Percentiles rank a stretch among this genome's conserved stretches.
Conservation (phyloP, 345 rosid species). For the Aegle marmelos region DNA sequence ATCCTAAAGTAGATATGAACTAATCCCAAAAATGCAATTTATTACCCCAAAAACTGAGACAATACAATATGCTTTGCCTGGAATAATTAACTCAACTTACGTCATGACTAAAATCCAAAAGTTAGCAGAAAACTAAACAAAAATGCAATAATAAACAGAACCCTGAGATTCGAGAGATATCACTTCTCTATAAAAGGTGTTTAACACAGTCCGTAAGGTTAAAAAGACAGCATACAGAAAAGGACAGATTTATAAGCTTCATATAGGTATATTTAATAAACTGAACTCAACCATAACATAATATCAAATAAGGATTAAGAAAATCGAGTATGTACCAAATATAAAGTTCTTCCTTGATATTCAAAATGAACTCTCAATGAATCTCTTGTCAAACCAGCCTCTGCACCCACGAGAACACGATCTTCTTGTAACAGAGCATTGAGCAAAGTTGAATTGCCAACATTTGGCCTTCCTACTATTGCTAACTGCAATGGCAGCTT, state of each 20-base stretch:
- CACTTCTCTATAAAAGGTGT: no score
- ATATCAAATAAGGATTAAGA: not conserved
- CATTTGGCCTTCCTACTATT: slow-evolving; percentile 91
- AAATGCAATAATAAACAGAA: not conserved
- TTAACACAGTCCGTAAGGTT: no score
- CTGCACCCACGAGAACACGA: slow-evolving; percentile 95
- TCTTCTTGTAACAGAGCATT: slow-evolving; percentile 88
- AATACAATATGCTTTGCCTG: not conserved
- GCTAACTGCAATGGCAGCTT: slow-evolving; percentile 89
- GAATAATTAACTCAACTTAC: not conserved
- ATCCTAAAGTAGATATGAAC: not conserved
- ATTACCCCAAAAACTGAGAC: not conserved
- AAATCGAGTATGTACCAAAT: slow-evolving; percentile 51
- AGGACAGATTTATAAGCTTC: not conserved
- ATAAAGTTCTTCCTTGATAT: slow-evolving; percentile 75
- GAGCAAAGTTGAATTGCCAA: slow-evolving; percentile 90
- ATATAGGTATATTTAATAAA: not conserved
- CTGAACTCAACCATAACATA: not conserved
- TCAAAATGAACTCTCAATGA: slow-evolving; percentile 82
- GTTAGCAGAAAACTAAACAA: not conserved
- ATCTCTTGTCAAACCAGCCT: slow-evolving; percentile 95
- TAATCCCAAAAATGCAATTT: not conserved
- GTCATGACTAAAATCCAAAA: not conserved
- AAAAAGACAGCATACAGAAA: no score
- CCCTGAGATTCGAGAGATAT: no score